Evolutionary conservation across 768 basidiomycete species (phyloP).

Genomic region (Nidularia sp.): DNA sequence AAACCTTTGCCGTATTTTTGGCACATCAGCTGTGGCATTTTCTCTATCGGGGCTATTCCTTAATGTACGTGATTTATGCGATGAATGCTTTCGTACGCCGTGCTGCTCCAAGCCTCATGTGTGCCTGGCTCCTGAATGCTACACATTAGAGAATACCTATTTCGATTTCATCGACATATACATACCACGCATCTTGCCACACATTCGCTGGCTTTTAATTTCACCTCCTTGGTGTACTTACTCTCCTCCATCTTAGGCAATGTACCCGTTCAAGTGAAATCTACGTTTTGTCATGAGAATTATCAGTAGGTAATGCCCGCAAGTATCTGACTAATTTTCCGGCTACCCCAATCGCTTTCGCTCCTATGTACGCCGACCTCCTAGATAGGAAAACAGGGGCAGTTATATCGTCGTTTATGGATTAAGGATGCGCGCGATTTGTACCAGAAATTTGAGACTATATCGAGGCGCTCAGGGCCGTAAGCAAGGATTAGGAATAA

Average conservation of each 20-base stretch:
- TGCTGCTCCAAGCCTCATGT: background rate
- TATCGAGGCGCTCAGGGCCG: background rate
- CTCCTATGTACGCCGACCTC: too few relatives aligned
- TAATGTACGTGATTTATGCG: background rate
- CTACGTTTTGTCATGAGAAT: too few relatives aligned
- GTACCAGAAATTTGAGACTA: too few relatives aligned
- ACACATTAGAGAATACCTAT: background rate
- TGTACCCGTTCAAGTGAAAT: background rate
- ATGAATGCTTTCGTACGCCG: background rate
- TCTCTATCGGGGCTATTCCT: background rate
- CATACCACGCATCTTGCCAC: background rate
- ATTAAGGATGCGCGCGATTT: too few relatives aligned
- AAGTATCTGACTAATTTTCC: slow-evolving; percentile 3
- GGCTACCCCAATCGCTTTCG: too few relatives aligned
- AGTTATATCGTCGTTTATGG: too few relatives aligned
- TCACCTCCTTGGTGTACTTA: background rate
- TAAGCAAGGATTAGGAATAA: background rate
- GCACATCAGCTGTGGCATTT: background rate
- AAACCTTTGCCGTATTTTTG: background rate
- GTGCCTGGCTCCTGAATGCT: background rate
- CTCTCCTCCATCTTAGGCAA: background rate
- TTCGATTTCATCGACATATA: background rate
- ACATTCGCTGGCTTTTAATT: background rate
- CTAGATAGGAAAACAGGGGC: too few relatives aligned
- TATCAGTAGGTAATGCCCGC: slow-evolving; percentile 8